Evolutionary conservation across 805 yeast genomes (phyloP).

Genomic region (Scheffersomyces amazonensis): DNA sequence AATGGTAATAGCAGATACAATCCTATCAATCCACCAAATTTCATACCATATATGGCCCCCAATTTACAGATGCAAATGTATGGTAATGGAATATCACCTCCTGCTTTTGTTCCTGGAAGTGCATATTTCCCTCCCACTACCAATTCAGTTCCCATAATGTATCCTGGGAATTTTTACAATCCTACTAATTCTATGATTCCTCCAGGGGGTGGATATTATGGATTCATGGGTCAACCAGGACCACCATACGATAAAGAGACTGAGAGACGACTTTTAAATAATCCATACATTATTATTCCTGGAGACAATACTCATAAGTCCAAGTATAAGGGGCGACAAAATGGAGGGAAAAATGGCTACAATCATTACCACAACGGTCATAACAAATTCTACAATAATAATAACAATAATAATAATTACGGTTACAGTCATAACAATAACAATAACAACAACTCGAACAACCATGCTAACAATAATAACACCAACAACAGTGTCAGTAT

Average conservation of each 20-base stretch:
- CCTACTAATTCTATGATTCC: not conserved
- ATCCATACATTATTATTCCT: slow-evolving; percentile 27
- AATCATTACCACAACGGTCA: not conserved
- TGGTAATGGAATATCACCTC: slow-evolving; percentile 1
- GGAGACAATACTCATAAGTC: slow-evolving; percentile 11
- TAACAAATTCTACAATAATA: not conserved
- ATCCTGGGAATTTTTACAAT: not conserved
- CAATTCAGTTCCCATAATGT: not conserved
- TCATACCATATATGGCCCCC: not conserved
- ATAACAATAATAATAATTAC: not conserved
- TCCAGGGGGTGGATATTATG: not conserved
- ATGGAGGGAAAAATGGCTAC: not conserved
- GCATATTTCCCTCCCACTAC: not conserved
- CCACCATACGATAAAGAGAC: slow-evolving; percentile 22
- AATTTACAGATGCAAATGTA: slow-evolving; percentile 2
- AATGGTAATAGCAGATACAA: not conserved
- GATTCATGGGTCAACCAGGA: not conserved
- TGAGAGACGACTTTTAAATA: slow-evolving; percentile 22
- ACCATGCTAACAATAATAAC: not conserved
- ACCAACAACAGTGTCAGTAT: not conserved
- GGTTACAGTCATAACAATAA: not conserved
- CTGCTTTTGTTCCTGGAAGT: not conserved
- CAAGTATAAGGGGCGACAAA: slow-evolving; percentile 2
- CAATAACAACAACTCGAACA: not conserved
- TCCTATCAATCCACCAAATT: not conserved